These are phyloP conservation scores for Massarina eburnea DNA, from an alignment of 2,329 filamentous ascomycete genomes.

Conservation along the genomic window DNA sequence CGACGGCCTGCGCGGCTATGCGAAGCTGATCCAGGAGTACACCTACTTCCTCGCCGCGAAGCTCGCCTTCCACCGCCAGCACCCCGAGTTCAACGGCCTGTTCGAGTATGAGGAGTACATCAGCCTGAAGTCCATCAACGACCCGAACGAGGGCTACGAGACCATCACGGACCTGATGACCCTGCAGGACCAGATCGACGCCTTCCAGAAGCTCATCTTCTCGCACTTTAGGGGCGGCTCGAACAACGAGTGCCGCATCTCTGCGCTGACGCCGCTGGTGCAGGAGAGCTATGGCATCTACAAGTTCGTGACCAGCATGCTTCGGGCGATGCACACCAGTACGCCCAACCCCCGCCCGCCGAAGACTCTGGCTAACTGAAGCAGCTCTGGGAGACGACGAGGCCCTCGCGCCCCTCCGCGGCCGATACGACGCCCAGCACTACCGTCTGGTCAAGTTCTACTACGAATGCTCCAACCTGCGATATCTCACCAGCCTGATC, in stretches of 20 bases:
- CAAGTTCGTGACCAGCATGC: constrained; percentile 99
- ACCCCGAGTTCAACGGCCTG: constrained; percentile 95
- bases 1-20: constrained; percentile 85
- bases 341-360: constrained; percentile 38
- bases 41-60: constrained; percentile 94
- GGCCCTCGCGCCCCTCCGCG: constrained; percentile 82
- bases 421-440: constrained; percentile 92
- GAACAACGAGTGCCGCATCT: constrained; percentile 96
- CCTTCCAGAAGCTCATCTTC: constrained; percentile 98
- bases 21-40: constrained; percentile 91
- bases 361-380: constrained; percentile 8
- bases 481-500: constrained; percentile 94
- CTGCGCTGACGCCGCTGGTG: constrained; percentile 86
- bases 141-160: constrained; percentile 96
- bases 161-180: constrained; percentile 96
- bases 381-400: constrained; percentile 89
- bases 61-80: constrained; percentile 92
- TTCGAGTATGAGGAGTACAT: constrained; percentile 99
- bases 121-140: constrained; percentile 95
- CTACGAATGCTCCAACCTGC: constrained; percentile 97
- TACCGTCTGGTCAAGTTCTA: constrained; percentile 97
- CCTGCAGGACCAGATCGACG: constrained; percentile 96
- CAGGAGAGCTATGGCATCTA: constrained; percentile 99
- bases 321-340: constrained; percentile 96
- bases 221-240: constrained; percentile 89